These are phyloP conservation scores for Aspergillus viridinutans DNA, from an alignment of 2,329 filamentous ascomycete genomes.

Conservation along the genomic window DNA sequence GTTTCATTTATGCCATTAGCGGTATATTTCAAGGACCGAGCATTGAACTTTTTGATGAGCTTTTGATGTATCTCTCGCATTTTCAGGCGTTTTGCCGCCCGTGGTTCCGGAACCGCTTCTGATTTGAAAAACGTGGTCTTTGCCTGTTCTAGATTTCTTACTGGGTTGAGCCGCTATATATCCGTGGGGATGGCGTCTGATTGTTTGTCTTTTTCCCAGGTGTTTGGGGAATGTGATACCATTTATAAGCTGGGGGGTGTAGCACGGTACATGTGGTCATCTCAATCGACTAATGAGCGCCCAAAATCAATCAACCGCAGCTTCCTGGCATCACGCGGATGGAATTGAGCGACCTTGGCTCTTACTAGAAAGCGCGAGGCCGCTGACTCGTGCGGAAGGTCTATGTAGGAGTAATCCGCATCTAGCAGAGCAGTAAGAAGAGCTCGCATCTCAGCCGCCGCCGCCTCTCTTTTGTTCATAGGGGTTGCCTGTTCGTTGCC, in stretches of 20 bases:
- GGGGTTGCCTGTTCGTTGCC: conserved; percentile 17
- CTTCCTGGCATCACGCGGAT: conserved; percentile 51
- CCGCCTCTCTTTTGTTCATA: conserved; percentile 45
- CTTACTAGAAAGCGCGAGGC: conserved; percentile 51
- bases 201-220: not conserved
- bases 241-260: not conserved
- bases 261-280: not conserved
- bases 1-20: conserved; percentile 7
- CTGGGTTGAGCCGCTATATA: not conserved
- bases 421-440: conserved; percentile 47
- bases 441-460: conserved; percentile 45
- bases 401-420: conserved; percentile 45
- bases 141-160: not conserved
- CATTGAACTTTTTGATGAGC: conserved; percentile 2
- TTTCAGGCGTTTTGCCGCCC: conserved; percentile 10
- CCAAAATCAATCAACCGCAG: conserved; percentile 53
- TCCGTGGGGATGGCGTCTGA: not conserved
- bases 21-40: conserved; percentile 1
- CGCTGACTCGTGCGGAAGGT: conserved; percentile 48
- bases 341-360: conserved; percentile 54
- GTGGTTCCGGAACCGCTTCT: not conserved
- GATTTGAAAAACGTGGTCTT: conserved; percentile 7
- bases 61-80: conserved; percentile 11
- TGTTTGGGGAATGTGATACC: not conserved
- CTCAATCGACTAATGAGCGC: conserved; percentile 29